Conservation (phyloP, 306 rosid genomes). For the Vigna nakashimae region DNA sequence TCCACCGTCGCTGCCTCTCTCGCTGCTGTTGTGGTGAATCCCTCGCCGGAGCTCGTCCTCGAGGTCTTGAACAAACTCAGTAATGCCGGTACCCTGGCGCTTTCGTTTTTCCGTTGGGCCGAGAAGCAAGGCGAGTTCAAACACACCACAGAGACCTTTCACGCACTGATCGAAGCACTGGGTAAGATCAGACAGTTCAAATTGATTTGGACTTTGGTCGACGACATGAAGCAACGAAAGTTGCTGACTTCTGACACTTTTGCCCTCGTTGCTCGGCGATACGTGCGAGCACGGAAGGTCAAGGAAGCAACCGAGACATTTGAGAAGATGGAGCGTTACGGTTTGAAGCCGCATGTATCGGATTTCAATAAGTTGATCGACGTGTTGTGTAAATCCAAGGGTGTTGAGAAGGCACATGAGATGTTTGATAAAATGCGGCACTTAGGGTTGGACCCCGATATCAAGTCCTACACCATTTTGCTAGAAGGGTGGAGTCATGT, state of each 20-base stretch:
- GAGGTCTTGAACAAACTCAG: constrained; percentile 74
- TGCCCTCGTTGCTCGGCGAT: constrained; percentile 65
- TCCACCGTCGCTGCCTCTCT: constrained; percentile 54
- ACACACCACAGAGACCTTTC: constrained; percentile 60
- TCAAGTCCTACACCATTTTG: constrained; percentile 76
- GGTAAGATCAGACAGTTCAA: constrained; percentile 88
- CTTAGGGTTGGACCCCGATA: constrained; percentile 65
- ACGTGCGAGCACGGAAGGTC: constrained; percentile 68
- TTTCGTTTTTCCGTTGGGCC: constrained; percentile 84
- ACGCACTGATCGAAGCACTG: constrained; percentile 74
- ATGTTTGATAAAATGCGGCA: constrained; percentile 80
- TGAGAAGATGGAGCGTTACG: constrained; percentile 75
- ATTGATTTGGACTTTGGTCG: constrained; percentile 73
- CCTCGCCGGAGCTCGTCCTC: constrained; percentile 57
- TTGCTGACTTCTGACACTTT: constrained; percentile 68
- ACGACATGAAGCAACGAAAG: constrained; percentile 68
- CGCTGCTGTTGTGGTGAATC: constrained; percentile 39
- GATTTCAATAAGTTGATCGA: constrained; percentile 79
- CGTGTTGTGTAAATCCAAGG: constrained; percentile 68
- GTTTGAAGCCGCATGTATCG: constrained; percentile 58
- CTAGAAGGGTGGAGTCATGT: constrained; percentile 91
- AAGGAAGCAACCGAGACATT: constrained; percentile 69
- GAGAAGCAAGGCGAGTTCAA: constrained; percentile 71
- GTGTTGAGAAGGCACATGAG: constrained; percentile 70
- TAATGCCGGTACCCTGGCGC: constrained; percentile 81